Evolutionary conservation across 192 early-diverging fungal genomes (phyloP), one percentile per base, ranked within the genome.

Genomic region (Backusella psychrophila): DNA sequence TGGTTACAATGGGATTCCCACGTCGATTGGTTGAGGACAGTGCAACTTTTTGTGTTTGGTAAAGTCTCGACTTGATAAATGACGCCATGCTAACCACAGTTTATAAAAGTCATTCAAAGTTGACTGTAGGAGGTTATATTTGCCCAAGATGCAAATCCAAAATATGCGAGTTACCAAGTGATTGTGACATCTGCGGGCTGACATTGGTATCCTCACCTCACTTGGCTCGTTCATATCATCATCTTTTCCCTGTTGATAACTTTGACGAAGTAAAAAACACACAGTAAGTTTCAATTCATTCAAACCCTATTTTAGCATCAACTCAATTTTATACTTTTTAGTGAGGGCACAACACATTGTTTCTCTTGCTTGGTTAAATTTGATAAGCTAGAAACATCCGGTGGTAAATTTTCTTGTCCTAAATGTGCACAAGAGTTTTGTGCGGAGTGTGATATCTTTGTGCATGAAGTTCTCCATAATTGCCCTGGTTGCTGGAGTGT

Each of bases 1-100:
- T 96, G 44, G 92, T 98, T 21, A 89, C 88, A 53, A 99, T 99
- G 97, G 97, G 97, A 39, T 99, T 99, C 71, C 96, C 97, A 0
- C 77, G 83, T 6, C 74, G 85, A 12, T 82, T 83, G 7, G 84
- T 81, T 53, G 86, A 89, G 34, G 73, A 76, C 66, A 76, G 81
- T 26, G 84, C 90, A 8, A 88, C 90, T 1, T 84, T 94, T 5
- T 99, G 97, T 80, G 93, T 90, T 12, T 97, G 95, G 86, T 93
- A 87, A 59, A 19, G 14, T 44, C 21, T 26, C 23, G 33, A 12
- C 23, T 23, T 26, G 21, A 11, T 59, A 7, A 59, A 11, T 23
- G 2, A 59, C 23, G 23, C 21, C 26, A 7, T 59, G 53, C 21
- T 59, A 59, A 59, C 23, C 21, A 59, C 21, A 11, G 23, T 23